A percentile compares a stretch with the other conserved stretches of the same genome.
These are phyloP conservation scores for Fusarium sacchari DNA, from an alignment of 2,329 filamentous ascomycete species.

Conservation along the genomic window DNA sequence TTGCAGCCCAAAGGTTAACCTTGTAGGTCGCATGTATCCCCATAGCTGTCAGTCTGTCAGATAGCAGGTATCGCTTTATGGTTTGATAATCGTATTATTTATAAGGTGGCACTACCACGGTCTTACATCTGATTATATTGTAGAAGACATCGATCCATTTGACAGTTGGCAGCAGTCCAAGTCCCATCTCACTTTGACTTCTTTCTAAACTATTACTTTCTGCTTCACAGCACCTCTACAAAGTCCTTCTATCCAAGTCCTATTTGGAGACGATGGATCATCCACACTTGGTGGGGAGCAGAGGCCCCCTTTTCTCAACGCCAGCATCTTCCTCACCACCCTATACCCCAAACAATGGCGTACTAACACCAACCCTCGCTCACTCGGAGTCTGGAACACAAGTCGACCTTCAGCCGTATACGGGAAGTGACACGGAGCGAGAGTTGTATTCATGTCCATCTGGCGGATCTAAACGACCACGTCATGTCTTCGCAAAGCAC, in stretches of 20 bases:
- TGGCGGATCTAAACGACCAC: neutral
- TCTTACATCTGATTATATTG: neutral
- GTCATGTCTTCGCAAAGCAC: neutral
- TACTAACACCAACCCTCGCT: neutral
- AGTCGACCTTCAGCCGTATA: neutral
- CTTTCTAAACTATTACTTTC: no score
- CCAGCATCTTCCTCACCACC: neutral
- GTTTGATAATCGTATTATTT: no score
- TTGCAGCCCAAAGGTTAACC: no score
- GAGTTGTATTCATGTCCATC: neutral
- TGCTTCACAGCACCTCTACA: neutral
- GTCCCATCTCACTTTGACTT: neutral
- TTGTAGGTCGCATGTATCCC: no score
- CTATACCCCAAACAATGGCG: neutral
- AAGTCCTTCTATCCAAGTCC: no score
- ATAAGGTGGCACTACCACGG: neutral
- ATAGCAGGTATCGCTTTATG: neutral
- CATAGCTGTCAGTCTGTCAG: no score
- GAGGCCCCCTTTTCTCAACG: neutral
- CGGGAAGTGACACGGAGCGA: neutral
- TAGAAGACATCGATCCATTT: neutral
- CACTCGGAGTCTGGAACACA: neutral
- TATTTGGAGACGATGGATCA: fast-evolving
- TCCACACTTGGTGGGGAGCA: neutral
- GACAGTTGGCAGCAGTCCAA: neutral